Base-by-base conservation (phyloP, 2,329 filamentous ascomycete genomes). In the Ophiostoma ulmi region DNA sequence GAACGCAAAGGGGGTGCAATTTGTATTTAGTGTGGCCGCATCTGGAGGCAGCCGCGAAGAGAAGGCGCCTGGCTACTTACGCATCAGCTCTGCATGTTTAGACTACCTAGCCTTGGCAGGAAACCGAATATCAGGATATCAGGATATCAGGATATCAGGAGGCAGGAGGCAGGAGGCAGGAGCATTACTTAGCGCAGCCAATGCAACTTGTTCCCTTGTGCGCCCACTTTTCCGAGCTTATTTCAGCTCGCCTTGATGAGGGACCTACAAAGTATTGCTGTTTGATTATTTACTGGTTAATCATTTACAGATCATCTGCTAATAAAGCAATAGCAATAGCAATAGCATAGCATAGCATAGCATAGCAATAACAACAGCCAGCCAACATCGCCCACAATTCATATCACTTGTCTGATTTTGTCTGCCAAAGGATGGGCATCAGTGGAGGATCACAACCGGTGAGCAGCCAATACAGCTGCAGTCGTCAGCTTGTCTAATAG, bases 151-250 rank as follows among this genome's bases (percentile, higher is more conserved):
- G 31, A 31, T n/a, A n/a, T n/a, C n/a, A n/a, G 26, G 26, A 31
- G 26, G 26, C 26, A 31, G 31, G 31, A 31, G 31, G 3, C 31
- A 31, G 31, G 31, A 31, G 31, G 31, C 31, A 31, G 31, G 31
- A 31, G 31, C 31, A 31, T 31, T 31, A 31, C 31, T 31, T 31
- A 31, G 31, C 31, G 44, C 44, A 48, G 44, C 17, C 44, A 13
- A 58, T 58, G 52, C 52, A 58, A 10, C 22, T 44, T 44, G 6
- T 48, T 31, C 52, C 55, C 2, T 22, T n/a, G 39, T 52, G 36
- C 65, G 38, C 26, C 65, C 65, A 67, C 65, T 67, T 48, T 66
- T 52, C 41, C 8, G 65, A 67, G 65, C 65, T 67, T 67, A 67
- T 67, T 67, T 67, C 65, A 67, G 65, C 65, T 67, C 14, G 65